Conservation (phyloP, 371 early-diverging fungal genomes). For the Mortierella sp. region DNA sequence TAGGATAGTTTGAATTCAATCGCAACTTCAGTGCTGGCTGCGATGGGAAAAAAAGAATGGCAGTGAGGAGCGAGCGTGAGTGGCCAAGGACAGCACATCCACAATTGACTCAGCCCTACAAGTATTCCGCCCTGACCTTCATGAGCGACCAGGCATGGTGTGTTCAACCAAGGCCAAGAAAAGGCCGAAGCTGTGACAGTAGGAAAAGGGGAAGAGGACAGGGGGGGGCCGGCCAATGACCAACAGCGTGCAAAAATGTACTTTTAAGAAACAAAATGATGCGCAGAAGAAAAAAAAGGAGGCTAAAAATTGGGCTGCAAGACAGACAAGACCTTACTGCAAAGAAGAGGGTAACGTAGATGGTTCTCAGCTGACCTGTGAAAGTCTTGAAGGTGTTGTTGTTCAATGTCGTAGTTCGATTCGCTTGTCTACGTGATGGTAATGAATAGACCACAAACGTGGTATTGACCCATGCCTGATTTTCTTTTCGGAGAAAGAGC, state of each 20-base stretch:
- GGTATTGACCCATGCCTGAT: background rate
- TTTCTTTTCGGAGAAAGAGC: background rate
- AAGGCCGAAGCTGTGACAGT: background rate
- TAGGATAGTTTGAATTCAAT: background rate
- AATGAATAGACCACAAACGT: background rate
- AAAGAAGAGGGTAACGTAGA: background rate
- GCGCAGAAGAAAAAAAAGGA: slow-evolving; percentile 11
- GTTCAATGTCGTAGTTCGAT: background rate
- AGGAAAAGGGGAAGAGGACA: background rate
- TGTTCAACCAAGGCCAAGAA: background rate
- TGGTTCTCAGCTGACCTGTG: background rate
- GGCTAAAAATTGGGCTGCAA: background rate
- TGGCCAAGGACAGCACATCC: background rate
- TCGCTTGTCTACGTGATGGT: background rate
- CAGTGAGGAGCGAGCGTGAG: too few species aligned
- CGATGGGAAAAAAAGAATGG: background rate
- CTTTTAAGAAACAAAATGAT: background rate
- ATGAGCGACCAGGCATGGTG: background rate
- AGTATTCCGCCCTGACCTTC: background rate
- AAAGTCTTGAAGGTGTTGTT: background rate
- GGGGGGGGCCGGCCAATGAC: too few species aligned
- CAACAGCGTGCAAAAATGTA: too few species aligned
- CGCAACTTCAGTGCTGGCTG: background rate
- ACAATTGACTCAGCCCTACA: background rate
- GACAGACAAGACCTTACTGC: background rate